Base-by-base conservation (phyloP, 1,284 basidiomycete genomes). In the Takashimella koratensis region DNA sequence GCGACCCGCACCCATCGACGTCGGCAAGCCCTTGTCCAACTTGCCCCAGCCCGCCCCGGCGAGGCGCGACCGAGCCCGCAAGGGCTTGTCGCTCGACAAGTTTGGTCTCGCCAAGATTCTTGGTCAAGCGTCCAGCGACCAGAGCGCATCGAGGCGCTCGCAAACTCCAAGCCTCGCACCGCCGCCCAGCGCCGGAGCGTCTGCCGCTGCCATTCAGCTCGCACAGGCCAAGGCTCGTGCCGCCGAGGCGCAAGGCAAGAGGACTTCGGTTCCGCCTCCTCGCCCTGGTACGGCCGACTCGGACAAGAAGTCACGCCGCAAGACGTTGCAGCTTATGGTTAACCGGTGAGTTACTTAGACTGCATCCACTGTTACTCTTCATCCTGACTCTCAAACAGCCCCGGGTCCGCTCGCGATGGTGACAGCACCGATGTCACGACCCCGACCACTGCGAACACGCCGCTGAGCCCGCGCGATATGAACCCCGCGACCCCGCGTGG, bases 51-150 rank as follows among this genome's bases (percentile, higher is more conserved):
- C 60, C 16, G 66, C 61, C 20, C 54, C 63, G 19, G 58, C 62
- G 39, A 67, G 67, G n/a, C 73, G 79, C 27, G 79, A 65, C 13
- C 61, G 83, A 26, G 81, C 83, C 59, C 76, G 80, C 58, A 82
- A 82, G 56, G 84, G 84, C 10, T 69, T 86, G 56, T 87, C 86
- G 0, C 79, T 86, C 58, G 86, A 87, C 77, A 86, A 86, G 68
- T 85, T 87, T 65, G 84, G 83, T n/a, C 78, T 88, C 11, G 81
- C 83, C 47, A 84, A 84, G 69, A 78, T 88, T 45, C 81, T 87
- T 22, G 56, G 63, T 58, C 62, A 61, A 60, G 27, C 65, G 55
- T 36, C 30, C 30, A 36, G 30, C 30, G 30, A 36, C 16, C 30
- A 36, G 10, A 16, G 10, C 16, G 30, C 30, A 8, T 8, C 30